phyloP scores from a whole-genome alignment of 208 protist genomes.

The Acanthamoeba culbertsoni region DNA sequence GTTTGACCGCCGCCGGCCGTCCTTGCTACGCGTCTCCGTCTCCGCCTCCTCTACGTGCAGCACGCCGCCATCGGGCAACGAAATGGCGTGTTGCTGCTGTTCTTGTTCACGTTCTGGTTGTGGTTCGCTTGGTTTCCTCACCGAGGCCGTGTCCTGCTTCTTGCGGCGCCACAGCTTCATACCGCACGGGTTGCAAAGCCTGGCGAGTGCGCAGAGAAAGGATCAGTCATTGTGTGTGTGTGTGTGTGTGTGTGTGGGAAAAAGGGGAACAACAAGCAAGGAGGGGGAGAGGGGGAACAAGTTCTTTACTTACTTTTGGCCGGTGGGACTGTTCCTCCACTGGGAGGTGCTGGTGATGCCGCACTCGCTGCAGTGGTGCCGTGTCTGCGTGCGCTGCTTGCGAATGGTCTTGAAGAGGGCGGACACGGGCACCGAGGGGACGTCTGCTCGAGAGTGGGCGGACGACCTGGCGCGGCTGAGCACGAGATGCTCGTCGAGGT shows the following conservation, averaged over 20 bases:
- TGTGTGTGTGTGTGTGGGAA: background rate
- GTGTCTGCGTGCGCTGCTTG: background rate
- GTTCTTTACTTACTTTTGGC: background rate
- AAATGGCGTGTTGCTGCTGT: background rate
- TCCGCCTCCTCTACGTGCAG: background rate
- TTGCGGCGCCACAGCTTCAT: conserved; percentile 19
- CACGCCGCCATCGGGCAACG: background rate
- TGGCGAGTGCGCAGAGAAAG: background rate
- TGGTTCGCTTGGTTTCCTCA: background rate
- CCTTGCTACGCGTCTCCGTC: background rate
- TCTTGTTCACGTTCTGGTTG: background rate
- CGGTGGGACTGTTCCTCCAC: background rate
- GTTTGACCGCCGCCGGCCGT: background rate
- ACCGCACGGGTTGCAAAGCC: background rate
- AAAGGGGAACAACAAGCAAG: too few relatives aligned
- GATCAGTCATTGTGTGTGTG: background rate
- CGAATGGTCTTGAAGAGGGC: conserved; percentile 30
- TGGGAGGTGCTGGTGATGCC: background rate
- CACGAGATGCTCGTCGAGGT: background rate
- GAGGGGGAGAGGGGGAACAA: too few relatives aligned
- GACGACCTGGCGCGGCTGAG: background rate
- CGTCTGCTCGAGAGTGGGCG: background rate
- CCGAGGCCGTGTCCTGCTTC: background rate
- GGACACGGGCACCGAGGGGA: background rate
- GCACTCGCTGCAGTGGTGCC: background rate